Evolutionary conservation across 1,139 yeast genomes (phyloP).

Genomic region (Yamadazyma membranifaciens): DNA sequence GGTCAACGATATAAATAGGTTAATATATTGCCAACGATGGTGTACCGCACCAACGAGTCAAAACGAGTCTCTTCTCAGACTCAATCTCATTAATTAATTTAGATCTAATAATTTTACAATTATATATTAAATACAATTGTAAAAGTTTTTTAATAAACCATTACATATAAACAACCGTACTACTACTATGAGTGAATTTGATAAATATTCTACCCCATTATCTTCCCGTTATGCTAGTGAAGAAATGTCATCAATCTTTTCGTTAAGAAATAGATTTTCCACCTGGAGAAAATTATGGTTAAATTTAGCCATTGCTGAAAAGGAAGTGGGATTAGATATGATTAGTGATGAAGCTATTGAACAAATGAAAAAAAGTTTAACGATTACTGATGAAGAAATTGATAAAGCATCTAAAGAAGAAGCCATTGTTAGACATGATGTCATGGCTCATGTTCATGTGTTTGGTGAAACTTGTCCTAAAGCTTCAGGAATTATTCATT

Average conservation of each 20-base stretch:
- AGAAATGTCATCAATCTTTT: conserved; percentile 92
- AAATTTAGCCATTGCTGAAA: conserved; percentile 93
- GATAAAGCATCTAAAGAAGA: conserved; percentile 88
- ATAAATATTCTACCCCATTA: conserved; percentile 84
- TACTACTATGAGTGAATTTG: conserved; percentile 42
- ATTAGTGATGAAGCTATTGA: conserved; percentile 89
- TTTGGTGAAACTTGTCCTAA: conserved; percentile 91
- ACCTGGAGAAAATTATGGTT: conserved; percentile 99
- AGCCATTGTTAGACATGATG: conserved; percentile 98
- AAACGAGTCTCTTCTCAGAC: conserved; percentile 5
- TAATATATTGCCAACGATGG: not conserved
- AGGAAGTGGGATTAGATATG: conserved; percentile 80
- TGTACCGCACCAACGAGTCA: conserved; percentile 7
- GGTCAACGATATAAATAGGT: not conserved
- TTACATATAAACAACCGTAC: not conserved
- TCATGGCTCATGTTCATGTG: conserved; percentile 98
- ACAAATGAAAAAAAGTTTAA: conserved; percentile 75
- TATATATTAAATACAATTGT: not conserved
- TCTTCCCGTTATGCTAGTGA: conserved; percentile 97
- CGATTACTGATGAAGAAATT: conserved; percentile 90
- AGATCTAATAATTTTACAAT: not conserved
- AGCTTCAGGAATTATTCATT: conserved; percentile 96
- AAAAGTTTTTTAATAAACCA: not conserved
- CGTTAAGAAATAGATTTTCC: conserved; percentile 89
- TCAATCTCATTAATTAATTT: conserved; percentile 4